phyloP scores from a whole-genome alignment of 2,329 filamentous ascomycete species.

The Aspergillus sp. region DNA sequence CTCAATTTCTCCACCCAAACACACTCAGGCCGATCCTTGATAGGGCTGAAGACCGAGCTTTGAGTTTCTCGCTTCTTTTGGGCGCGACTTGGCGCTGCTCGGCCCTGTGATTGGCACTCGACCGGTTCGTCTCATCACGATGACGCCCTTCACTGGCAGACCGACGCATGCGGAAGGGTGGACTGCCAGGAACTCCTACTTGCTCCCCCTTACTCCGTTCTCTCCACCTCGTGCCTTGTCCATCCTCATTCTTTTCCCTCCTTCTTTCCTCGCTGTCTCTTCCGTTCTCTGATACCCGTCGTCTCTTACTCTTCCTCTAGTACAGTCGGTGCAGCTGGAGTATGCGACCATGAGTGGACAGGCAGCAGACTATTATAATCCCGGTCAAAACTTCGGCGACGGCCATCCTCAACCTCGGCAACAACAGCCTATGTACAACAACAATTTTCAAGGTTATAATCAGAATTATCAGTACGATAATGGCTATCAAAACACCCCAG shows the following conservation, averaged over 20 bases:
- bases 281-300: too few species aligned
- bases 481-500: conserved; percentile 12
- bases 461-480: conserved; percentile 17
- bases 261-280: too few species aligned
- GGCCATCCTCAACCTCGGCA: conserved; percentile 13
- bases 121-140: too few species aligned
- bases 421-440: conserved; percentile 17
- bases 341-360: conserved; percentile 36
- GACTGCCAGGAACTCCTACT: neutral
- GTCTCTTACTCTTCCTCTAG: too few species aligned
- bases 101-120: too few species aligned
- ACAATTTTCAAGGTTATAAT: conserved; percentile 13
- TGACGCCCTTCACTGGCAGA: too few species aligned
- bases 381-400: conserved; percentile 24
- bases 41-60: neutral
- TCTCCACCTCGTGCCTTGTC: conserved; percentile 1
- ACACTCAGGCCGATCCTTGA: neutral
- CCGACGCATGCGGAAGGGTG: too few species aligned
- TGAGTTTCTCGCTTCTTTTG: neutral
- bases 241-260: neutral
- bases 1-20: too few species aligned
- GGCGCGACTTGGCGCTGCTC: neutral
- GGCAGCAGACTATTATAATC: conserved; percentile 38
- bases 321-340: neutral
- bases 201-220: neutral